Conservation (phyloP, 1,284 basidiomycete species). For the Coniferiporia weirii region DNA sequence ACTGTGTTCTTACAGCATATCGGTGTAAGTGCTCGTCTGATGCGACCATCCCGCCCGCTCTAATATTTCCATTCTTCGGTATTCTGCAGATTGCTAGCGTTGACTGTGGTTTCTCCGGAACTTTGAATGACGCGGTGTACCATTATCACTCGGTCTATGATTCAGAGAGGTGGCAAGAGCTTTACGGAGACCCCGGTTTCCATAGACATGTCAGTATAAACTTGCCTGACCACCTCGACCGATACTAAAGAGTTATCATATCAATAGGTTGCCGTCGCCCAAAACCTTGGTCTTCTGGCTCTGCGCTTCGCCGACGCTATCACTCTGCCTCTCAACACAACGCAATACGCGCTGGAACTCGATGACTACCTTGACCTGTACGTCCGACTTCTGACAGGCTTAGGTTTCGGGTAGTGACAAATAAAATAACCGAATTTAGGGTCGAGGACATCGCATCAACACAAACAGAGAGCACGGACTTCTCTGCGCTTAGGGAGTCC, state of each 20-base stretch:
- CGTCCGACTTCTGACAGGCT: conserved; percentile 17
- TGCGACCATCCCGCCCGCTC: not conserved
- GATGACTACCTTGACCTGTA: conserved; percentile 46
- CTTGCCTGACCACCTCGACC: not conserved
- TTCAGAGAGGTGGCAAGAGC: conserved; percentile 67
- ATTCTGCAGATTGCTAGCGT: conserved; percentile 29
- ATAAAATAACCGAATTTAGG: conserved; percentile 16
- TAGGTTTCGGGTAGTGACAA: not conserved
- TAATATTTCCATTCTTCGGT: not conserved
- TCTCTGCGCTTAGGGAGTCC: conserved; percentile 37
- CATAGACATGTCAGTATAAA: conserved; percentile 51
- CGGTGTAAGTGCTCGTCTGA: conserved; percentile 33
- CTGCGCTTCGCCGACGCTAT: conserved; percentile 60
- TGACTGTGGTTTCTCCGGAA: conserved; percentile 33
- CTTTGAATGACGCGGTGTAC: conserved; percentile 57
- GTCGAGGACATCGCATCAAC: conserved; percentile 28
- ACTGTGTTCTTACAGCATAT: conserved; percentile 74
- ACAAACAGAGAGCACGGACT: conserved; percentile 15
- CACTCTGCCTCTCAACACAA: conserved; percentile 69
- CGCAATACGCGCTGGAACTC: conserved; percentile 57
- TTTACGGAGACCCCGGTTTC: conserved; percentile 75
- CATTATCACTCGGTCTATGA: conserved; percentile 87
- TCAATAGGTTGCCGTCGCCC: conserved; percentile 52
- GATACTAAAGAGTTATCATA: not conserved
- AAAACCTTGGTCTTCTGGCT: conserved; percentile 56